phyloP scores from a whole-genome alignment of 352 stramenopile genomes.

The Phytophthora rubi region DNA sequence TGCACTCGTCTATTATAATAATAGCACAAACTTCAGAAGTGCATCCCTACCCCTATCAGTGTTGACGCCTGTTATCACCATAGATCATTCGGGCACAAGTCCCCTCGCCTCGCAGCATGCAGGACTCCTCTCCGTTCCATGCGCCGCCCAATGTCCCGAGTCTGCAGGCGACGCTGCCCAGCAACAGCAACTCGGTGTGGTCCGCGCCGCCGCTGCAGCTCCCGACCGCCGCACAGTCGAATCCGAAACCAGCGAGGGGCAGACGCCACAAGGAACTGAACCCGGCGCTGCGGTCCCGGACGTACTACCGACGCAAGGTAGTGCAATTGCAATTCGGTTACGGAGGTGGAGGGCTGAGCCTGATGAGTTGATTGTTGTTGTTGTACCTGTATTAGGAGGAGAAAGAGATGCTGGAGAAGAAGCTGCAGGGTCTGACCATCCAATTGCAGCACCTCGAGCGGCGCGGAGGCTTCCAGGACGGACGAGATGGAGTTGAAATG shows the following conservation, averaged over 20 bases:
- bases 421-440: conserved; percentile 35
- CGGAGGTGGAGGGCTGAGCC: not conserved
- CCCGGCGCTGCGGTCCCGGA: conserved; percentile 26
- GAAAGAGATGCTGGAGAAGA: conserved; percentile 41
- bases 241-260: not conserved
- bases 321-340: not conserved
- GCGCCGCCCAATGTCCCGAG: not conserved
- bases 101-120: conserved; percentile 1
- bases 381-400: conserved; percentile 33
- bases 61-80: not conserved
- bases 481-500: conserved; percentile 17
- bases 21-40: not conserved
- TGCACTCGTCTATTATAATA: not conserved
- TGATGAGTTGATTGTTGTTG: not conserved
- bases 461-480: conserved; percentile 13
- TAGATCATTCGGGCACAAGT: not conserved
- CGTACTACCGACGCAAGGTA: conserved; percentile 41
- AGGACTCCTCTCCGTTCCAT: not conserved
- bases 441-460: conserved; percentile 36
- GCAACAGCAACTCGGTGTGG: conserved; percentile 13
- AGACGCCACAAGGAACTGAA: conserved; percentile 18
- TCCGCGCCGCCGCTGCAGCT: conserved; percentile 16
- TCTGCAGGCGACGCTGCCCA: conserved; percentile 3
- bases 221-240: not conserved
- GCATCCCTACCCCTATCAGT: not conserved